Evolutionary conservation across 805 yeast genomes (phyloP).

Genomic region (Limtongia smithiae): DNA sequence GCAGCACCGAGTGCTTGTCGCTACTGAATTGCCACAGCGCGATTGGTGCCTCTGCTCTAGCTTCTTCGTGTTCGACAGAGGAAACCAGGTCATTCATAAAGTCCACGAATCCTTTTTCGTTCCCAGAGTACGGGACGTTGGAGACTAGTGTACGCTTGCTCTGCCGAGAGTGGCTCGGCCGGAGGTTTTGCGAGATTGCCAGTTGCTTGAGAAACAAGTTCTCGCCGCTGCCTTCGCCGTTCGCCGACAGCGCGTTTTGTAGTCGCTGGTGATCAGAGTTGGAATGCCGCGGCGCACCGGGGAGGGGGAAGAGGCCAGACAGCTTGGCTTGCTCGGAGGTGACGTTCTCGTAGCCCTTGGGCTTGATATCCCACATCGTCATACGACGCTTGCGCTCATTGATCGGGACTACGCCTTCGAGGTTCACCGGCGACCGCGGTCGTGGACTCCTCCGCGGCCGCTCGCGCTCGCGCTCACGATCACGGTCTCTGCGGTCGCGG

Average conservation of each 20-base stretch:
- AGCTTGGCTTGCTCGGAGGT: slow-evolving; percentile 74
- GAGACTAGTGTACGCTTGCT: slow-evolving; percentile 27
- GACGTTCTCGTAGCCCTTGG: slow-evolving; percentile 69
- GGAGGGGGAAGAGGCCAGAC: slow-evolving; percentile 72
- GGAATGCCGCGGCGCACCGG: slow-evolving; percentile 50
- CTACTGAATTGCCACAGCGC: slow-evolving; percentile 19
- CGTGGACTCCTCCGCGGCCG: slow-evolving; percentile 13
- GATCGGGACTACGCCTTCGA: slow-evolving; percentile 46
- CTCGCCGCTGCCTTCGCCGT: slow-evolving; percentile 3
- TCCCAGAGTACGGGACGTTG: slow-evolving; percentile 15
- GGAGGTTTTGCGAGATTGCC: slow-evolving; percentile 17
- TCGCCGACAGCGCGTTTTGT: slow-evolving; percentile 13
- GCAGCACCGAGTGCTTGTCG: slow-evolving; percentile 38
- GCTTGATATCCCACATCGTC: slow-evolving; percentile 67
- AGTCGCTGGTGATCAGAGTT: slow-evolving; percentile 20
- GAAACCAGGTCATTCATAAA: slow-evolving; percentile 23
- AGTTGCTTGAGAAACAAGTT: slow-evolving; percentile 15
- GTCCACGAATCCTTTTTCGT: slow-evolving; percentile 14
- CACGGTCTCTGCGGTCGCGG: slow-evolving; percentile 19
- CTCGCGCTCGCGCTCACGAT: slow-evolving; percentile 27
- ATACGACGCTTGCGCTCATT: slow-evolving; percentile 49
- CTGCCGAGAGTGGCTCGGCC: slow-evolving; percentile 27
- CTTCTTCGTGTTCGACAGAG: slow-evolving; percentile 19
- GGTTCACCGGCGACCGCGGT: slow-evolving; percentile 30
- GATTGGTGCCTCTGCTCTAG: slow-evolving; percentile 9